Percentiles rank a stretch among this genome's conserved stretches.
Conservation (phyloP, 2,329 filamentous ascomycete genomes). For the Pseudogymnoascus sp. region DNA sequence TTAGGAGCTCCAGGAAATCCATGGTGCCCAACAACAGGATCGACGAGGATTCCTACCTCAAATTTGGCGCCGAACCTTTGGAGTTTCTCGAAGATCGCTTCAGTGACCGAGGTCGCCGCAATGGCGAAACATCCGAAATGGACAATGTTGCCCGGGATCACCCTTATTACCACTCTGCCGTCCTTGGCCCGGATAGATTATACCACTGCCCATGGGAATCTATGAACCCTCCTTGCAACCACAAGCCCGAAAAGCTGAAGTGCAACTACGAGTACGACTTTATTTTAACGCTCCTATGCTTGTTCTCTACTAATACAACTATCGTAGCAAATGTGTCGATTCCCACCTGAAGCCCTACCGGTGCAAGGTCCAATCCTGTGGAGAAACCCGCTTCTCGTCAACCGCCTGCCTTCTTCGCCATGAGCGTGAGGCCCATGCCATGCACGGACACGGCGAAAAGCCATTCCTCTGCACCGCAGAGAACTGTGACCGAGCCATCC, state of each 20-base stretch:
- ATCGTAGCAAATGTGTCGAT: conserved; percentile 82
- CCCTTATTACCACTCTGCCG: conserved; percentile 60
- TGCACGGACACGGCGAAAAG: conserved; percentile 90
- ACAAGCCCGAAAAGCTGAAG: conserved; percentile 93
- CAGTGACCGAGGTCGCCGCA: conserved; percentile 16
- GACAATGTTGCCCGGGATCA: conserved; percentile 50
- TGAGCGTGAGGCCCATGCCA: conserved; percentile 89
- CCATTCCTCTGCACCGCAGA: conserved; percentile 83
- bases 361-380: conserved; percentile 78
- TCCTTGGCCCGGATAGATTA: conserved; percentile 62
- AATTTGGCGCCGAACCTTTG: conserved; percentile 18
- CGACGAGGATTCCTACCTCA: conserved; percentile 25
- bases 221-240: conserved; percentile 63
- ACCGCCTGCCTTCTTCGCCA: conserved; percentile 91
- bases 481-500: conserved; percentile 74
- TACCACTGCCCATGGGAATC: conserved; percentile 91
- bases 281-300: neutral
- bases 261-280: conserved; percentile 91
- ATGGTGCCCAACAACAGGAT: conserved; percentile 22
- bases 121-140: conserved; percentile 24
- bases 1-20: conserved; percentile 22
- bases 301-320: conserved; percentile 20
- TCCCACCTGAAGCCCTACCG: conserved; percentile 94
- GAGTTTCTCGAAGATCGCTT: conserved; percentile 24
- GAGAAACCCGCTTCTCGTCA: conserved; percentile 84